A percentile compares a stretch with the other conserved stretches of the same genome.
These are phyloP conservation scores for Kwoniella heveanensis DNA, from an alignment of 768 basidiomycete species.

Conservation along the genomic window DNA sequence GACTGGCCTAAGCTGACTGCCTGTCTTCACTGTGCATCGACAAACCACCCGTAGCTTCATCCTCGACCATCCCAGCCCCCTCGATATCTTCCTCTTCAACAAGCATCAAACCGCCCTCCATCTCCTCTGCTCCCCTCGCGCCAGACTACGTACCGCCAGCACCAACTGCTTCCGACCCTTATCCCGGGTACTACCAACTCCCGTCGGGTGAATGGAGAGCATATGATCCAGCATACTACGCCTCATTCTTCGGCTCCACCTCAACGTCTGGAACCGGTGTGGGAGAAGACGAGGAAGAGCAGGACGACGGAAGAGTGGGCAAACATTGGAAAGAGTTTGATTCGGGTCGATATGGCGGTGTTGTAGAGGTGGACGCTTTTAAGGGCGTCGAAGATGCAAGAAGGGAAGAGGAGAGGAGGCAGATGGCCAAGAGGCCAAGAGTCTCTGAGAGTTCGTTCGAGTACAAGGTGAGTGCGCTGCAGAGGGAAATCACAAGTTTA, in stretches of 20 bases:
- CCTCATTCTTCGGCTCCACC: constrained; percentile 43
- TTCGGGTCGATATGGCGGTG: constrained; percentile 23
- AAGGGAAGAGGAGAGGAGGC: constrained; percentile 33
- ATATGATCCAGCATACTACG: constrained; percentile 51
- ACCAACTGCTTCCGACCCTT: constrained; percentile 46
- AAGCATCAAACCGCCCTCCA: constrained; percentile 21
- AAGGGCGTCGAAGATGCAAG: constrained; percentile 40
- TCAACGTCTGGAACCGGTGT: neutral
- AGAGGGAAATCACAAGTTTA: no score
- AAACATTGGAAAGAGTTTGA: constrained; percentile 49
- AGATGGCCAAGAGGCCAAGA: constrained; percentile 33
- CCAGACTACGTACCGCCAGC: constrained; percentile 48
- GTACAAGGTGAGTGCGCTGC: constrained; percentile 53
- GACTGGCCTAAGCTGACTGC: no score
- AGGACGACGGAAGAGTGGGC: constrained; percentile 45
- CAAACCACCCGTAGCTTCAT: constrained; percentile 17
- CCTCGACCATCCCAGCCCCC: constrained; percentile 5
- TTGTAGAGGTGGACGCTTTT: constrained; percentile 41
- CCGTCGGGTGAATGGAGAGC: constrained; percentile 50
- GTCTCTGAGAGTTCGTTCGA: constrained; percentile 35
- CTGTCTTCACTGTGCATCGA: no score
- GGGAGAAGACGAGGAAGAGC: constrained; percentile 9
- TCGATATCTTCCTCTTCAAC: constrained; percentile 7
- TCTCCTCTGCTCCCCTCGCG: constrained; percentile 50
- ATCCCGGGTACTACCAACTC: constrained; percentile 54